Evolutionary conservation across 768 basidiomycete species (phyloP), one percentile per base, ranked within the genome.

Genomic region (Kwoniella sp.): DNA sequence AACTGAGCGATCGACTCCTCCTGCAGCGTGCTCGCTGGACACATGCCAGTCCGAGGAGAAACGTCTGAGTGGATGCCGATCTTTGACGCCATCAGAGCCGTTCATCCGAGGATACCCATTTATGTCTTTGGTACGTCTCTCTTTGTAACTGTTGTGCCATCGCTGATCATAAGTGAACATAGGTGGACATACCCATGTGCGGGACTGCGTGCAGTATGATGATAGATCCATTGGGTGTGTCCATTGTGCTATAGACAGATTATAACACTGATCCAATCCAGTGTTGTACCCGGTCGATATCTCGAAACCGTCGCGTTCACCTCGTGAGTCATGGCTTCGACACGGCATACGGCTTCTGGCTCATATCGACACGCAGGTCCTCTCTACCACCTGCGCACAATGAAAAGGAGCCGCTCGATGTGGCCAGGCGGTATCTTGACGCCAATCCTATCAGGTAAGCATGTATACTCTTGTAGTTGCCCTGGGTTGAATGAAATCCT

Each of bases 261-360:
- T 38, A 15, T 27, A 10, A 19, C n/a, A 37, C 22, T 29, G n/a
- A 25, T 51, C 8, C 33, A 34, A 3, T 36, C 22, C 49, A 67
- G 68, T 22, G 56, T 73, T 11, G 69, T 70, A 11, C 65, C 67
- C 0, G 72, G 91, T 15, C 78, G 88, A 20, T 93, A 92, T 69
- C 87, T 93, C 85, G 91, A 95, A 75, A 95, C 90, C 9, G 77
- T 92, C 47, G 89, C 88, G 14, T 73, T 69, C 57, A 62, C 67
- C 9, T 73, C 72, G 71, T 85, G 23, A 61, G 74, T 61, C 11
- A 10, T 14, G 17, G 15, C n/a, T n/a, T n/a, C n/a, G n/a, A 33
- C 3, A 23, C 22, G 33, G 5, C 33, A 5, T 11, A 19, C 20
- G 40, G 8, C n/a, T 3, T 14, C 3, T 25, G 6, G 20, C 27